These are phyloP conservation scores for Metarhizium guizhouense DNA, from an alignment of 2,329 filamentous ascomycete species.

Conservation along the genomic window DNA sequence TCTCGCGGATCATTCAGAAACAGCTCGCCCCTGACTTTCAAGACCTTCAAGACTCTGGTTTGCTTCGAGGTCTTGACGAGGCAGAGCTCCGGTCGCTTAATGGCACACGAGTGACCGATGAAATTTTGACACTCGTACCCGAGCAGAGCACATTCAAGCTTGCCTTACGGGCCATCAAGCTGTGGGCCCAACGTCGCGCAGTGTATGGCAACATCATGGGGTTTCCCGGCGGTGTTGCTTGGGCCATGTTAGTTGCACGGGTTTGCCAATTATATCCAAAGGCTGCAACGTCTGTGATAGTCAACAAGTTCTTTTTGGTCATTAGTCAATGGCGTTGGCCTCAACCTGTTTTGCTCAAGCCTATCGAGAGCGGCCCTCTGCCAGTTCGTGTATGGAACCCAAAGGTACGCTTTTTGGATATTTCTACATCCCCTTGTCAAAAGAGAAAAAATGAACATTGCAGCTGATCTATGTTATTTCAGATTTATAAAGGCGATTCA, in stretches of 20 bases:
- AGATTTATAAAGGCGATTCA: conserved; percentile 71
- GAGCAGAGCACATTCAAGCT: conserved; percentile 84
- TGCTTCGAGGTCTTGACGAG: conserved; percentile 80
- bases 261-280: conserved; percentile 95
- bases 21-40: conserved; percentile 59
- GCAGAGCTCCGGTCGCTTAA: conserved; percentile 83
- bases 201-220: conserved; percentile 96
- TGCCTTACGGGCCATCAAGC: conserved; percentile 83
- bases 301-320: conserved; percentile 90
- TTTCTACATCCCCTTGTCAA: not conserved
- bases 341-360: conserved; percentile 81
- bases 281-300: conserved; percentile 78
- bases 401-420: conserved; percentile 42
- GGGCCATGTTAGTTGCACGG: conserved; percentile 94
- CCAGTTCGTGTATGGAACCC: conserved; percentile 93
- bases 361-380: conserved; percentile 72
- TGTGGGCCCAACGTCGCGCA: conserved; percentile 88
- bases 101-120: conserved; percentile 87
- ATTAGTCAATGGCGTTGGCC: conserved; percentile 92
- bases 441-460: not conserved
- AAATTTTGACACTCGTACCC: conserved; percentile 82
- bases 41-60: conserved; percentile 71
- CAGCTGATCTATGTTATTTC: conserved; percentile 9
- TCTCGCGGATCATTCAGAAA: conserved; percentile 63
- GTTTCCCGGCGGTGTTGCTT: conserved; percentile 92